Base-by-base conservation (phyloP, 371 early-diverging fungal species). In the Gilbertella persicaria region DNA sequence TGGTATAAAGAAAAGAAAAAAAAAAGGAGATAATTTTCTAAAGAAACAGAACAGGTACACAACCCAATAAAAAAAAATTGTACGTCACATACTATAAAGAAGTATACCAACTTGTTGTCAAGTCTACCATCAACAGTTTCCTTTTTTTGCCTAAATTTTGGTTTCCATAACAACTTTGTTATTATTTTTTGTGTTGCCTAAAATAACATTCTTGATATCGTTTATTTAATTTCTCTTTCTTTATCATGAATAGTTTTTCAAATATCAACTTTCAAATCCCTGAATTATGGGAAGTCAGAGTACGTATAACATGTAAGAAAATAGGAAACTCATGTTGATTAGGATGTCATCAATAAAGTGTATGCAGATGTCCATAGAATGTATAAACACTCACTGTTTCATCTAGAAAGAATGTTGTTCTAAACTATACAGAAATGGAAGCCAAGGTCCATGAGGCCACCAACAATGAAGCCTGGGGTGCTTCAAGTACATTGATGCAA, bases 401-500 rank as follows among this genome's bases (percentile, higher is more conserved):
- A 29, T 33, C 2, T 54, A 82, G 80, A 17, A 86, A 82, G 64
- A 86, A 84, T 70, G 89, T 82, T 5, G 92, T 93, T 16, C 68
- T 92, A 61, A 90, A 93, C 64, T 83, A 84, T 64, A 89, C 91
- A 50, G 94, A 93, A 66, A 86, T 89, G 84, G 94, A 93, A 67
- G 80, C 86, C 54, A 93, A 93, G 53, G 91, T 93, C 25, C 82
- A 87, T 59, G 92, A 93, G 56, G 93, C 92, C 5, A 93, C 93
- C 5, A 88, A 84, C 52, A 83, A 84, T 49, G 93, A 92, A 47
- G 80, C 89, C 10, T 92, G 97, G 98, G 96, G 96, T 24, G 95
- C 96, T 17, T 86, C 91, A 24, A 89, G 91, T 30, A 93, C 95
- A 5, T 71, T 93, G 21, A 95, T 96, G 92, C 80, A 82, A 52